These are phyloP conservation scores for Thermothielavioides terrestris DNA, from an alignment of 495 filamentous ascomycete species.

Conservation along the genomic window DNA sequence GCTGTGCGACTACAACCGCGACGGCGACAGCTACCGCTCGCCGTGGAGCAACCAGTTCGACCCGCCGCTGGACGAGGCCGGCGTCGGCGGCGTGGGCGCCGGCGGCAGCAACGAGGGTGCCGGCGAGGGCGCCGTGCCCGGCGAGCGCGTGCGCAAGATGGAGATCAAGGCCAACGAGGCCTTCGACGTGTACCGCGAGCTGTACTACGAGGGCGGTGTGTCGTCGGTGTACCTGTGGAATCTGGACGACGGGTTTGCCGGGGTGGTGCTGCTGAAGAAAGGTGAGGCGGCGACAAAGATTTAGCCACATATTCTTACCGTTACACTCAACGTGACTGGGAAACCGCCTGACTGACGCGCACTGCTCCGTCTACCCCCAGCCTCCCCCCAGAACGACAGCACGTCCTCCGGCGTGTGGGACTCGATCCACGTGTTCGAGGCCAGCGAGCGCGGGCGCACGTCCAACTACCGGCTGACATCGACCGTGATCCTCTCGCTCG, in stretches of 20 bases:
- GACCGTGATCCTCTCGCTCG: slow-evolving; percentile 87
- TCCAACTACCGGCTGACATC: slow-evolving; percentile 97
- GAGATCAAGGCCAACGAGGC: slow-evolving; percentile 90
- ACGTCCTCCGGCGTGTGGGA: slow-evolving; percentile 87
- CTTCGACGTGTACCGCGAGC: slow-evolving; percentile 92
- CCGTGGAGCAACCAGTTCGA: slow-evolving; percentile 99
- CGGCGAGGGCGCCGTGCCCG: slow-evolving; percentile 63
- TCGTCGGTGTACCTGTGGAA: slow-evolving; percentile 98
- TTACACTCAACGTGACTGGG: too few relatives aligned
- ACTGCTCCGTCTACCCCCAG: too few relatives aligned
- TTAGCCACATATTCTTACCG: too few relatives aligned
- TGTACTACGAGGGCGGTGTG: slow-evolving; percentile 97
- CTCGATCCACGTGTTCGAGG: slow-evolving; percentile 97
- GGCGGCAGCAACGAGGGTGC: slow-evolving; percentile 36
- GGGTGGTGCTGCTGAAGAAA: slow-evolving; percentile 93
- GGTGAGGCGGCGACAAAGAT: slow-evolving; percentile 44
- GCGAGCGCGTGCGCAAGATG: slow-evolving; percentile 82
- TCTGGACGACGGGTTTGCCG: slow-evolving; percentile 95
- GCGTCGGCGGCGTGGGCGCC: slow-evolving; percentile 30
- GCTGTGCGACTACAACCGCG: slow-evolving; percentile 98
- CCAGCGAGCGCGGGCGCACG: slow-evolving; percentile 77
- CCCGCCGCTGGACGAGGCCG: slow-evolving; percentile 55
- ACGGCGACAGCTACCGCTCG: slow-evolving; percentile 92
- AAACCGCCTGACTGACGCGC: too few relatives aligned
- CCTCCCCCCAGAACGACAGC: slow-evolving; percentile 36